Conservation (phyloP, 176 grass and related monocot genomes). For the Oryza australiensis region DNA sequence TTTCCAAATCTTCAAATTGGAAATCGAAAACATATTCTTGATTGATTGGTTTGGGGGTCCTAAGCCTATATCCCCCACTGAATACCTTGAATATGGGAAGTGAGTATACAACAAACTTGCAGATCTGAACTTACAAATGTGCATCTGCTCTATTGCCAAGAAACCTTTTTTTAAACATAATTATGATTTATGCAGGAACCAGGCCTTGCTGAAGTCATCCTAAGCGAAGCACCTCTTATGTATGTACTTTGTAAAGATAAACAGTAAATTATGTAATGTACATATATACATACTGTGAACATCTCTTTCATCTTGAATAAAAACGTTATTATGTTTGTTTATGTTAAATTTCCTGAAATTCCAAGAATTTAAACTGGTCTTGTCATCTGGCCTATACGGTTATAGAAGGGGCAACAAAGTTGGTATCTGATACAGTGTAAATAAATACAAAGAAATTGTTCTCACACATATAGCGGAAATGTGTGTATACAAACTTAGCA, state of each 20-base stretch:
- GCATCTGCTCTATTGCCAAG: not conserved
- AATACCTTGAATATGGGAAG: slow-evolving; percentile 65
- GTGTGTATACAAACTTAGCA: not conserved
- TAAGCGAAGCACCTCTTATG: not conserved
- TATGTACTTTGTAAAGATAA: slow-evolving; percentile 18
- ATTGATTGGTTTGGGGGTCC: slow-evolving; percentile 95
- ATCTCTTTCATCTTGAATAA: slow-evolving; percentile 20
- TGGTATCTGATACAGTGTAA: not conserved
- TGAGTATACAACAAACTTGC: slow-evolving; percentile 31
- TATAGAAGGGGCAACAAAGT: not conserved
- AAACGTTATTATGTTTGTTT: not conserved
- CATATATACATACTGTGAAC: slow-evolving; percentile 48
- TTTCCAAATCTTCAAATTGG: slow-evolving; percentile 80
- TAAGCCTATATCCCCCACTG: slow-evolving; percentile 69
- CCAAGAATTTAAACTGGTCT: not conserved
- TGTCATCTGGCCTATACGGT: not conserved
- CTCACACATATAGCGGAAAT: not conserved
- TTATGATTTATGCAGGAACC: slow-evolving; percentile 29
- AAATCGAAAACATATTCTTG: slow-evolving; percentile 82
- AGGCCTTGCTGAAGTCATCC: slow-evolving; percentile 17
- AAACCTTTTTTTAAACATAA: not conserved
- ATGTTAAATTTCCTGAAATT: not conserved
- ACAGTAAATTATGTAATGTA: not conserved
- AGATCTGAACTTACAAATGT: not conserved
- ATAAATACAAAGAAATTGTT: not conserved